Percentiles rank a stretch among this genome's conserved stretches.
Conservation (phyloP, 2,329 filamentous ascomycete genomes). For the Mollisiaceae sp. region DNA sequence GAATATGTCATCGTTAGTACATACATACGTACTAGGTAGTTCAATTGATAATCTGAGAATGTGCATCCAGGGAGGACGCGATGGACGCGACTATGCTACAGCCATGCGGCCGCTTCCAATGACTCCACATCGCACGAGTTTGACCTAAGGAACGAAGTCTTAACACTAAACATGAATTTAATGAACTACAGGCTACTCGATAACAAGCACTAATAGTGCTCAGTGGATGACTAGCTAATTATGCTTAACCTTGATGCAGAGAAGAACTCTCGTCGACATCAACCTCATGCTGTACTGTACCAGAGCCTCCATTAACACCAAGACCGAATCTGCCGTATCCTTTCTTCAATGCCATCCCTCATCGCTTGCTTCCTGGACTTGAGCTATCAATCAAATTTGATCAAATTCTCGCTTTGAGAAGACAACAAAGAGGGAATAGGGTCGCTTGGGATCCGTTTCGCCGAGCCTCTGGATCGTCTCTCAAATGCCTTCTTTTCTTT, state of each 20-base stretch:
- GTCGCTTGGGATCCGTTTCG: background rate
- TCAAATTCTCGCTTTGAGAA: background rate
- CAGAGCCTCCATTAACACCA: background rate
- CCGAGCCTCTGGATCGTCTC: background rate
- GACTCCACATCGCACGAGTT: background rate
- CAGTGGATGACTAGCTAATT: background rate
- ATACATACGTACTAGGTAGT: background rate
- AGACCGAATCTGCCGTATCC: background rate
- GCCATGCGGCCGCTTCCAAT: constrained; percentile 1
- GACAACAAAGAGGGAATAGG: background rate
- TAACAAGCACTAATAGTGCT: background rate
- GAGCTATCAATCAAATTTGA: background rate
- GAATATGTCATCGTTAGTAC: background rate
- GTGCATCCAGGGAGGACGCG: background rate
- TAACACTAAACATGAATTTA: background rate
- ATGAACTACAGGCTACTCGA: constrained; percentile 1
- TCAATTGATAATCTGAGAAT: background rate
- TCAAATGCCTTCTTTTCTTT: constrained; percentile 33
- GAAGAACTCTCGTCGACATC: background rate
- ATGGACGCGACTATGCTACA: background rate
- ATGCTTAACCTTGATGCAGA: background rate
- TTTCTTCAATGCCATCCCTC: background rate
- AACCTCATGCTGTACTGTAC: background rate
- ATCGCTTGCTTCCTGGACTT: background rate
- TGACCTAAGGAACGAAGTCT: background rate